A percentile compares a stretch with the other conserved stretches of the same genome.
These are phyloP conservation scores for Medicago ruthenica DNA, from an alignment of 306 rosid genomes.

Conservation along the genomic window DNA sequence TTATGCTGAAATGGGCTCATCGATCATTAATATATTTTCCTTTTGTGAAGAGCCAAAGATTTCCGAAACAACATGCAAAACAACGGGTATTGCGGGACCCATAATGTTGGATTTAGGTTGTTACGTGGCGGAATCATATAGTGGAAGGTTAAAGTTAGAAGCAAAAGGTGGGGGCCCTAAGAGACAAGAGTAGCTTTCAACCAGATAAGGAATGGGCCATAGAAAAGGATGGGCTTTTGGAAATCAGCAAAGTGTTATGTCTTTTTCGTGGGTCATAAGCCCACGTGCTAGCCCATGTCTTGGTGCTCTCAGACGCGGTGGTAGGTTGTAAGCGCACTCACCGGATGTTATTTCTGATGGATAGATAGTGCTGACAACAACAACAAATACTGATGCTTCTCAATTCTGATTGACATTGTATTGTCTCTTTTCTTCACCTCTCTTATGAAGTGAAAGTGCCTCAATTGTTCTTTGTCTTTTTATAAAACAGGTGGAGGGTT, in stretches of 20 bases:
- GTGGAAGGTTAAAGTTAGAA: slow-evolving; percentile 37
- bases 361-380: slow-evolving; percentile 35
- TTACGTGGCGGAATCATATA: slow-evolving; percentile 42
- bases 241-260: slow-evolving; percentile 36
- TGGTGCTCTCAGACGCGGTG: slow-evolving; percentile 47
- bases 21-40: too few species aligned
- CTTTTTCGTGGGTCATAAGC: slow-evolving; percentile 44
- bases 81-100: slow-evolving; percentile 19
- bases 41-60: too few species aligned
- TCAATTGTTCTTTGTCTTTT: not conserved
- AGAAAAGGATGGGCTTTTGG: slow-evolving; percentile 44
- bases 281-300: slow-evolving; percentile 52
- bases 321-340: slow-evolving; percentile 26
- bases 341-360: slow-evolving; percentile 38
- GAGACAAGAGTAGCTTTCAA: slow-evolving; percentile 39
- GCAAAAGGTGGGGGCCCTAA: slow-evolving; percentile 35
- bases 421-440: not conserved
- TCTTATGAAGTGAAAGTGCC: not conserved
- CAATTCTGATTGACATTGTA: not conserved
- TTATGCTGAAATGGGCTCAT: too few species aligned
- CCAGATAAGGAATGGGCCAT: slow-evolving; percentile 49
- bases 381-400: slow-evolving; percentile 28
- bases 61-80: not conserved
- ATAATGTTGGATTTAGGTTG: not conserved
- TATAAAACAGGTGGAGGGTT: too few species aligned